These are phyloP conservation scores for Nothophaeocryptopus gaeumannii DNA, from an alignment of 2,329 filamentous ascomycete species.

Conservation along the genomic window DNA sequence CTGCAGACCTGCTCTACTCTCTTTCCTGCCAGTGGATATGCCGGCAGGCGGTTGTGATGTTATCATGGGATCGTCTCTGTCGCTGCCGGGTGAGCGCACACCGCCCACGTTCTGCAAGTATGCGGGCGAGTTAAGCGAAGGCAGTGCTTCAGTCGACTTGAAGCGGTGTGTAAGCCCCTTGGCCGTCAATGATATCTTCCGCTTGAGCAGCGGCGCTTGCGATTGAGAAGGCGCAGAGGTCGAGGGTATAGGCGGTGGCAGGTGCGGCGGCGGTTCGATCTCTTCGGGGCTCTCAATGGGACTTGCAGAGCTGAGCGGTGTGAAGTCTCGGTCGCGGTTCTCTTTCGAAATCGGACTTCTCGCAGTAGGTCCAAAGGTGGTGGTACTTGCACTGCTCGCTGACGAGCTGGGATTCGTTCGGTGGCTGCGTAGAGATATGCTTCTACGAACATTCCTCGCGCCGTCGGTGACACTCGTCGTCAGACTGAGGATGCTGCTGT, in stretches of 20 bases:
- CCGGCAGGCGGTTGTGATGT: constrained; percentile 13
- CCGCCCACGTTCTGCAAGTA: constrained; percentile 14
- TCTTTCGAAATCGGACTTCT: constrained; percentile 3
- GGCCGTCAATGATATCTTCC: constrained; percentile 24
- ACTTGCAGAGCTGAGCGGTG: constrained; percentile 18
- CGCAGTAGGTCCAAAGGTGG: constrained; percentile 13
- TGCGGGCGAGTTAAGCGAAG: constrained; percentile 15
- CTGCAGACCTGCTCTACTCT: constrained; percentile 18
- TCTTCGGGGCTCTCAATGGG: constrained; percentile 13
- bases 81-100: not conserved
- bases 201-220: constrained; percentile 12
- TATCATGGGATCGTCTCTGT: constrained; percentile 17
- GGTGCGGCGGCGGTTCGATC: constrained; percentile 1
- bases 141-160: constrained; percentile 22
- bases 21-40: constrained; percentile 17
- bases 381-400: constrained; percentile 26
- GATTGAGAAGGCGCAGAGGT: not conserved
- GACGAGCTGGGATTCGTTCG: constrained; percentile 16
- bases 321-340: constrained; percentile 7
- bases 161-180: constrained; percentile 23
- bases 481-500: constrained; percentile 29
- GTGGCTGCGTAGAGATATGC: constrained; percentile 41
- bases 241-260: constrained; percentile 1
- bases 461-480: constrained; percentile 36
- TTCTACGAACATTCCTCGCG: constrained; percentile 37